A percentile compares a stretch with the other conserved stretches of the same genome.
Evolutionary conservation across 495 filamentous ascomycete genomes (phyloP).

Genomic region (Penicillium verhagenii): DNA sequence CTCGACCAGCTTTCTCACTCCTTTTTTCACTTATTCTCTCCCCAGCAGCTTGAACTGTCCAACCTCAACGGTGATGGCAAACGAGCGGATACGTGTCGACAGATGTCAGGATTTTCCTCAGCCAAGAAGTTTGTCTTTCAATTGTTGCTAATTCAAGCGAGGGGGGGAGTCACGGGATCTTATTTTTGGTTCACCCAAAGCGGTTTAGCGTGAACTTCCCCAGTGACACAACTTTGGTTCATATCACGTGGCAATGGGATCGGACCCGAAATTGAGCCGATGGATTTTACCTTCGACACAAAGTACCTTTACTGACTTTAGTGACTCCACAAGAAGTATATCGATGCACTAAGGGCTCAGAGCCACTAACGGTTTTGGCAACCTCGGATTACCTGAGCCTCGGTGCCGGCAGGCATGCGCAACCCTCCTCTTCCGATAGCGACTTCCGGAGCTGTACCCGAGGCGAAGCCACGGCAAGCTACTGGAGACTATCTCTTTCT

Average conservation of each 20-base stretch:
- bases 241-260: not conserved
- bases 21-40: constrained; percentile 2
- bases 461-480: constrained; percentile 1
- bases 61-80: not conserved
- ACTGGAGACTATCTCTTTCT: constrained; percentile 4
- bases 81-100: not conserved
- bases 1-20: not conserved
- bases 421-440: constrained; percentile 3
- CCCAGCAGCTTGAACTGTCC: constrained; percentile 3
- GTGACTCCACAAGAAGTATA: not conserved
- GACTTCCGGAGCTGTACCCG: not conserved
- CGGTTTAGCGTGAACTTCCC: not conserved
- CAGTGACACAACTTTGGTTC: not conserved
- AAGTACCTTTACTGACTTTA: not conserved
- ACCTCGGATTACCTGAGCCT: not conserved
- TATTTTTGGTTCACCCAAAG: not conserved
- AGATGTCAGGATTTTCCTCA: not conserved
- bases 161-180: not conserved
- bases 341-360: not conserved
- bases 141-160: constrained; percentile 3
- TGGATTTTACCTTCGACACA: not conserved
- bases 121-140: constrained; percentile 3
- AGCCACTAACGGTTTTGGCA: not conserved
- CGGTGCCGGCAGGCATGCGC: not conserved
- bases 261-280: not conserved